These are phyloP conservation scores for Xylaria curta DNA, from an alignment of 495 filamentous ascomycete species.

Conservation along the genomic window DNA sequence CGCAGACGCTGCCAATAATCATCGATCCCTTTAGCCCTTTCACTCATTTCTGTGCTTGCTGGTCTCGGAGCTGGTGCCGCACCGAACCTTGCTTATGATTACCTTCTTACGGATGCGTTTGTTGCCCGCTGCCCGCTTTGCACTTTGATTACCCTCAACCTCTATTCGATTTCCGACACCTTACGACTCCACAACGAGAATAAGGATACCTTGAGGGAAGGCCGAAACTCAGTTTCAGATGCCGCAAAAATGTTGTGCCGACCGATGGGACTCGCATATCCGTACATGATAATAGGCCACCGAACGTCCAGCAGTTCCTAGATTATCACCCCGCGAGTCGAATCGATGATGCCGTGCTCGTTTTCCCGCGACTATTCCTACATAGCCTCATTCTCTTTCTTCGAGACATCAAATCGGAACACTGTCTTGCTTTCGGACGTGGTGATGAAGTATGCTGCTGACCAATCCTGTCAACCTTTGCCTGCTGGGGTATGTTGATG, in stretches of 20 bases:
- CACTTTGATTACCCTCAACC: constrained; percentile 6
- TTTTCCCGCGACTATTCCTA: not conserved
- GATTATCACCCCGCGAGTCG: constrained; percentile 9
- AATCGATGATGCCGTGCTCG: not conserved
- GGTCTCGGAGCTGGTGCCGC: not conserved
- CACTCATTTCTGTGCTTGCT: not conserved
- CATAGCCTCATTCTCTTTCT: not conserved
- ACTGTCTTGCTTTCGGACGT: not conserved
- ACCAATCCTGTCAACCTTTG: constrained; percentile 4
- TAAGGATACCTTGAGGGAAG: not conserved
- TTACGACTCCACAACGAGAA: constrained; percentile 12
- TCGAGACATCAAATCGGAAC: not conserved
- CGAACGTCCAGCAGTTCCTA: constrained; percentile 1
- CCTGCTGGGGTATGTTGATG: not conserved
- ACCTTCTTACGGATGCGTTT: not conserved
- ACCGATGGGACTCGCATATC: constrained; percentile 4
- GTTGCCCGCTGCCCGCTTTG: constrained; percentile 6
- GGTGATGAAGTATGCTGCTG: constrained; percentile 3
- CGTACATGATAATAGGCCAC: constrained; percentile 2
- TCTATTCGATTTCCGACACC: not conserved
- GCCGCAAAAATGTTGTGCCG: not conserved
- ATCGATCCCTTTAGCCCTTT: not conserved
- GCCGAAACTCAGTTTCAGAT: not conserved
- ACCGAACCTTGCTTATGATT: not conserved
- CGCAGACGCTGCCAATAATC: not conserved